These are phyloP conservation scores for Stephanodiscus triporus DNA, from an alignment of 108 stramenopile species.

Conservation along the genomic window DNA sequence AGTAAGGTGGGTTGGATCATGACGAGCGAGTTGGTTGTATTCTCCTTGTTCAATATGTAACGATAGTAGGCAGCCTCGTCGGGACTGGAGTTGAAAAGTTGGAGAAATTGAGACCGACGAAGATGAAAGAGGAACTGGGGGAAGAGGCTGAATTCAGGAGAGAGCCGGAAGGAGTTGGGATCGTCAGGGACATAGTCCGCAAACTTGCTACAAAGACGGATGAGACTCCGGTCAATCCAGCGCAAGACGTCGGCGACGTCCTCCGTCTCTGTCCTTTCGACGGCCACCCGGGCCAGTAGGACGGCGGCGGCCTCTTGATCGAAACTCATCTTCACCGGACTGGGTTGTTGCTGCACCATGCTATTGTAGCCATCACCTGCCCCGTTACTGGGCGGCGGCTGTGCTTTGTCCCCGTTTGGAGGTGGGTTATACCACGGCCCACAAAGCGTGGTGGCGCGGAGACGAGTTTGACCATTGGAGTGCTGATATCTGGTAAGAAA, in stretches of 20 bases:
- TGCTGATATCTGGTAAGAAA: conserved; percentile 99
- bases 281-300: conserved; percentile 95
- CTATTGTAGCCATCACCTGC: conserved; percentile 53
- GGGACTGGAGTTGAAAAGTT: conserved; percentile 97
- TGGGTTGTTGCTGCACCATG: conserved; percentile 29
- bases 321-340: conserved; percentile 87
- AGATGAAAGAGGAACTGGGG: conserved; percentile 99
- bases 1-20: conserved; percentile 99
- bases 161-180: conserved; percentile 90
- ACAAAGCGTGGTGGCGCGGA: conserved; percentile 96
- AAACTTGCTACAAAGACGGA: conserved; percentile 97
- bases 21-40: conserved; percentile 93
- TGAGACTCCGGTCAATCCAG: conserved; percentile 98
- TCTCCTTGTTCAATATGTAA: conserved; percentile 90
- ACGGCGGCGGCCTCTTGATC: conserved; percentile 99
- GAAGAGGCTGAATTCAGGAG: conserved; percentile 95
- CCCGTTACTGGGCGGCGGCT: conserved; percentile 49
- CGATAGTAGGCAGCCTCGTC: conserved; percentile 98
- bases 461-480: conserved; percentile 84
- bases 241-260: conserved; percentile 97
- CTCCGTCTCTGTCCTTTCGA: conserved; percentile 92
- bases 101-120: conserved; percentile 93
- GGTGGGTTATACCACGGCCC: conserved; percentile 93
- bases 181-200: conserved; percentile 96
- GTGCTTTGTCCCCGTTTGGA: conserved; percentile 37